These are phyloP conservation scores for Pilatotrama ljubarskyi DNA, from an alignment of 768 basidiomycete species.

Conservation along the genomic window DNA sequence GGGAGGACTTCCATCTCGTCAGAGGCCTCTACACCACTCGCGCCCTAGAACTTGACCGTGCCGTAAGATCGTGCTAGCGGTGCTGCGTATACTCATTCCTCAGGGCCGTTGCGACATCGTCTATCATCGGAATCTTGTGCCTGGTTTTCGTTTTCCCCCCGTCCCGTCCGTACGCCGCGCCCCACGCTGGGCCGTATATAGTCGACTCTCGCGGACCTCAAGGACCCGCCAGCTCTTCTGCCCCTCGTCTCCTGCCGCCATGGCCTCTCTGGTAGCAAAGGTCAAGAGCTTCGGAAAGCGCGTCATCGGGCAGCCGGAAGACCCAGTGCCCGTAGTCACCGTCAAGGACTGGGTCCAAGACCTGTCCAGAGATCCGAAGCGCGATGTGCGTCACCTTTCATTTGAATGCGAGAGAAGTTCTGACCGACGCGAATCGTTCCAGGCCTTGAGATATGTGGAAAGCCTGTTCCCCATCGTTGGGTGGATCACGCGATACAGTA, in stretches of 20 bases:
- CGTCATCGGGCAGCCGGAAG: constrained; percentile 60
- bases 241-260: constrained; percentile 23
- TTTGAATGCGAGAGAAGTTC: background rate
- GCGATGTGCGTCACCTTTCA: constrained; percentile 43
- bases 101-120: constrained; percentile 17
- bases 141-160: constrained; percentile 14
- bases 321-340: constrained; percentile 59
- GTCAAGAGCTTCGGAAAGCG: constrained; percentile 56
- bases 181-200: constrained; percentile 2
- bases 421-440: constrained; percentile 1
- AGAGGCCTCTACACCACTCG: background rate
- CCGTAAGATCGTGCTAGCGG: constrained; percentile 6
- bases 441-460: constrained; percentile 65
- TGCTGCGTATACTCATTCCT: constrained; percentile 7
- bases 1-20: background rate
- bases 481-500: constrained; percentile 89
- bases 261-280: constrained; percentile 34
- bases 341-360: constrained; percentile 51
- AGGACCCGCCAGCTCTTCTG: background rate
- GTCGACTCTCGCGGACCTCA: constrained; percentile 1
- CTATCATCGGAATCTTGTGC: constrained; percentile 8
- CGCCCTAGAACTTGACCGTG: background rate
- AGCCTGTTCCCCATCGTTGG: constrained; percentile 81
- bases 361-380: constrained; percentile 46
- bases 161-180: constrained; percentile 1